A percentile compares a stretch with the other conserved stretches of the same genome.
Evolutionary conservation across 1,284 basidiomycete genomes (phyloP).

Genomic region (Cryptococcus floricola): DNA sequence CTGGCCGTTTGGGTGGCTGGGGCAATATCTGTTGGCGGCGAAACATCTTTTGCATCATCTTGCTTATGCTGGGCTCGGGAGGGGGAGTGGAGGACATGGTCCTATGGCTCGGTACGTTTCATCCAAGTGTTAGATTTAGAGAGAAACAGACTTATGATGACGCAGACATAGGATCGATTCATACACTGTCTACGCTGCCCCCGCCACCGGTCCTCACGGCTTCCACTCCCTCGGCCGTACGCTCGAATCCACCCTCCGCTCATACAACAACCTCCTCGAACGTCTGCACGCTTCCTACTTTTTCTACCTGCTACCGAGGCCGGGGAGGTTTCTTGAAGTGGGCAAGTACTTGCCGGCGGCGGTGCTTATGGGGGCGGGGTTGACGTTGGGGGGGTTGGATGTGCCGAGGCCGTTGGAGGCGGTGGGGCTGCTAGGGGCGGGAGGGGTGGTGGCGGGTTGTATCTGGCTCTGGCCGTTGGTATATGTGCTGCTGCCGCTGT

Average conservation of each 20-base stretch:
- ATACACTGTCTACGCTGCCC: constrained; percentile 81
- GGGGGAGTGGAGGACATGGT: constrained; percentile 50
- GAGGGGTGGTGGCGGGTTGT: constrained; percentile 14
- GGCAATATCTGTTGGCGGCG: constrained; percentile 24
- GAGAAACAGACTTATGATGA: not conserved
- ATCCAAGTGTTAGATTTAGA: not conserved
- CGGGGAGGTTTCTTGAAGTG: constrained; percentile 78
- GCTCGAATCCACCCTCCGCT: constrained; percentile 79
- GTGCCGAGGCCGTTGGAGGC: constrained; percentile 68
- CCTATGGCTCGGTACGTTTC: constrained; percentile 34
- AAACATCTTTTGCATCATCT: constrained; percentile 40
- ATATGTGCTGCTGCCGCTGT: constrained; percentile 20
- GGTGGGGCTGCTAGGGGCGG: constrained; percentile 19
- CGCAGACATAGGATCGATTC: constrained; percentile 87
- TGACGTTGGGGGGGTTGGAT: constrained; percentile 74
- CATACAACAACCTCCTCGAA: constrained; percentile 87
- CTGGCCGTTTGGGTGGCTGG: constrained; percentile 3
- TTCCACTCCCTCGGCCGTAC: constrained; percentile 87
- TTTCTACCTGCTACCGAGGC: constrained; percentile 78
- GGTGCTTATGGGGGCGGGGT: constrained; percentile 70
- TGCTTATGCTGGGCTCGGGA: constrained; percentile 39
- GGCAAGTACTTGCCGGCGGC: constrained; percentile 83
- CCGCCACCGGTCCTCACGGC: constrained; percentile 87
- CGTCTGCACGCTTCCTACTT: constrained; percentile 93
- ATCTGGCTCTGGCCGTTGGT: constrained; percentile 19